Percentiles rank a stretch among this genome's conserved stretches.
Conservation (phyloP, 2,329 filamentous ascomycete species). For the Colletotrichum horii region DNA sequence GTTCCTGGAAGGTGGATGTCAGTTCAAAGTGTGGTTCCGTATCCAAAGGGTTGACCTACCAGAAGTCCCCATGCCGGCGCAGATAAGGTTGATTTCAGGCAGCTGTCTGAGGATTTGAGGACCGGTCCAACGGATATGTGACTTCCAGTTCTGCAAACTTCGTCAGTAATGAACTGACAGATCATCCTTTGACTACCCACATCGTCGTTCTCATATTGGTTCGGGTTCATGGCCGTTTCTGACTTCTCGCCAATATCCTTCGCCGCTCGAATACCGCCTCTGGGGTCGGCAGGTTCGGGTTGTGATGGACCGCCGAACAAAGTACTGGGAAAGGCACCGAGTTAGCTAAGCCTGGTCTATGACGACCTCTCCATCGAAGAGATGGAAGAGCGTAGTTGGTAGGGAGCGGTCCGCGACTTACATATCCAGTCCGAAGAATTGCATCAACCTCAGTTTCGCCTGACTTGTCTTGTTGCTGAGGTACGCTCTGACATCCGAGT, state of each 20-base stretch:
- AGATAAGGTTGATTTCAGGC: constrained; percentile 61
- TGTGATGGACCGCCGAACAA: constrained; percentile 65
- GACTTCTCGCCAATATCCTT: constrained; percentile 45
- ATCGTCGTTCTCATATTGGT: constrained; percentile 61
- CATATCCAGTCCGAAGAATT: constrained; percentile 64
- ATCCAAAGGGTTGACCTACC: constrained; percentile 33
- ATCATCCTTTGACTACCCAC: constrained; percentile 1
- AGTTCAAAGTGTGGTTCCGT: background rate
- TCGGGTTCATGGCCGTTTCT: constrained; percentile 53
- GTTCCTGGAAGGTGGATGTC: constrained; percentile 30
- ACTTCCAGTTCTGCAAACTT: constrained; percentile 50
- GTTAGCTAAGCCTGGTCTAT: background rate
- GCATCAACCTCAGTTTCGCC: constrained; percentile 59
- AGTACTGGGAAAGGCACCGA: constrained; percentile 35
- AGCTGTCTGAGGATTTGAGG: constrained; percentile 62
- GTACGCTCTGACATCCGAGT: constrained; percentile 58
- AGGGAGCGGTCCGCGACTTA: constrained; percentile 25
- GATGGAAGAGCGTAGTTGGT: background rate
- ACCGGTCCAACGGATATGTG: constrained; percentile 64
- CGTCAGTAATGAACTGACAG: background rate
- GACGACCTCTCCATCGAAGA: background rate
- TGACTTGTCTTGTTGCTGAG: constrained; percentile 63
- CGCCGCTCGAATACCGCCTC: constrained; percentile 58
- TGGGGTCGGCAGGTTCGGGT: constrained; percentile 56
- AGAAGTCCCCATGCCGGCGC: constrained; percentile 62